These are phyloP conservation scores for Friedmanniomyces endolithicus DNA, from an alignment of 495 filamentous ascomycete genomes.

Conservation along the genomic window DNA sequence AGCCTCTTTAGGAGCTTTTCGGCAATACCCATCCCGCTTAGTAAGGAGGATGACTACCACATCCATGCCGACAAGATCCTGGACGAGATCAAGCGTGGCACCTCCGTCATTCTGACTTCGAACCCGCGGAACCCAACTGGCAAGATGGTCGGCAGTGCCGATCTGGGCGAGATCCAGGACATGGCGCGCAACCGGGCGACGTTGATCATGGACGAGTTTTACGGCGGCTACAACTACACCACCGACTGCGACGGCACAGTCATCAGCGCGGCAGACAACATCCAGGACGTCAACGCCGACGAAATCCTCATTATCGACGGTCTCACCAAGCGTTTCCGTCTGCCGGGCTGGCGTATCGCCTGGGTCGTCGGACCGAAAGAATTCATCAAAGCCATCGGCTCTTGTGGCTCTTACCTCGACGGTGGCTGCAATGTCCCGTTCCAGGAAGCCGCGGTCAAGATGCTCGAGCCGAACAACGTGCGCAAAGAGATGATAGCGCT, in stretches of 20 bases:
- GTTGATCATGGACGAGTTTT: conserved; percentile 93
- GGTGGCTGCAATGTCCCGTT: conserved; percentile 91
- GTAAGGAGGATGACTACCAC: conserved; percentile 72
- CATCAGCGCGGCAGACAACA: conserved; percentile 75
- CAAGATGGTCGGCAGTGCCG: conserved; percentile 63
- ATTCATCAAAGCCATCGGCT: conserved; percentile 87
- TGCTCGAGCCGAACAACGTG: conserved; percentile 76
- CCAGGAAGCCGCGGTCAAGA: conserved; percentile 82
- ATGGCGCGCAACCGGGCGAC: conserved; percentile 83
- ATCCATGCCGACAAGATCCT: conserved; percentile 80
- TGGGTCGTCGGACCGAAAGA: conserved; percentile 95
- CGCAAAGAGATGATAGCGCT: conserved; percentile 78
- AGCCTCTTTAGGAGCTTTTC: conserved; percentile 85
- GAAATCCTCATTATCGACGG: conserved; percentile 91
- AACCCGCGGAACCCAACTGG: conserved; percentile 97
- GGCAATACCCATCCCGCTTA: conserved; percentile 75
- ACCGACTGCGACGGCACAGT: conserved; percentile 78
- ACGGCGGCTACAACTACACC: conserved; percentile 66
- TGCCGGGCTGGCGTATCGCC: conserved; percentile 92
- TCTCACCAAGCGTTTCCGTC: conserved; percentile 89
- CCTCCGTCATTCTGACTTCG: conserved; percentile 74
- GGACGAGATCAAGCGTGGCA: conserved; percentile 24
- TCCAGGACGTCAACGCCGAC: conserved; percentile 57
- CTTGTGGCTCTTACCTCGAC: conserved; percentile 89
- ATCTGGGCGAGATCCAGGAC: conserved; percentile 78